Evolutionary conservation across 2,329 filamentous ascomycete genomes (phyloP).

Genomic region (Nemania sp.): DNA sequence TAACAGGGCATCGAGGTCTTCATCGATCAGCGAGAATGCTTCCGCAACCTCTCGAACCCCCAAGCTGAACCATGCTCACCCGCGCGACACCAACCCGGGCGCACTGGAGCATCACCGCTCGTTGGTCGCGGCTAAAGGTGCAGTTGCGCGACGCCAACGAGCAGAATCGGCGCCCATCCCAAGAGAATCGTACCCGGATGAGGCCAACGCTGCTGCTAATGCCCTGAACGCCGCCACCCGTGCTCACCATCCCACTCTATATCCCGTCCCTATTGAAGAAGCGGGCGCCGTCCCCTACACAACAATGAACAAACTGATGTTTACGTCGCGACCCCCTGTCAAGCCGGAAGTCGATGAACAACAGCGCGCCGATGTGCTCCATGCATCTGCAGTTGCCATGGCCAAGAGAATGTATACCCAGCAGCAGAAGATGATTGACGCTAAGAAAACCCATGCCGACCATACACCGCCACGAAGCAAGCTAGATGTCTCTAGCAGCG

Average conservation of each 20-base stretch:
- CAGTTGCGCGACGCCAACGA: conserved; percentile 67
- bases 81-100: conserved; percentile 49
- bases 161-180: conserved; percentile 64
- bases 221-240: conserved; percentile 74
- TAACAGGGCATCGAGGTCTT: conserved; percentile 54
- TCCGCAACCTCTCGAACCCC: conserved; percentile 73
- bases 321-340: conserved; percentile 74
- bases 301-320: conserved; percentile 74
- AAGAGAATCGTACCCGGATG: conserved; percentile 55
- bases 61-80: conserved; percentile 49
- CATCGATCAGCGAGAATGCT: conserved; percentile 55
- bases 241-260: conserved; percentile 59
- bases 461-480: conserved; percentile 37
- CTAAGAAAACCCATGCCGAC: conserved; percentile 46
- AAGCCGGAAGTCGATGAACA: conserved; percentile 73
- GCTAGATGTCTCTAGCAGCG: conserved; percentile 38
- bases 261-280: conserved; percentile 56
- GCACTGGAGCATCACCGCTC: conserved; percentile 64
- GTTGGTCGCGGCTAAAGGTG: conserved; percentile 74
- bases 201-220: conserved; percentile 63
- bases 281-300: conserved; percentile 69
- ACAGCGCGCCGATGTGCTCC: conserved; percentile 70
- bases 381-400: conserved; percentile 86
- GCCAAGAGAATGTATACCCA: conserved; percentile 81
- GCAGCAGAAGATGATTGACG: conserved; percentile 64